A percentile compares a stretch with the other conserved stretches of the same genome.
Conservation (phyloP, 345 rosid species). For the Arabidopsis arenosa region DNA sequence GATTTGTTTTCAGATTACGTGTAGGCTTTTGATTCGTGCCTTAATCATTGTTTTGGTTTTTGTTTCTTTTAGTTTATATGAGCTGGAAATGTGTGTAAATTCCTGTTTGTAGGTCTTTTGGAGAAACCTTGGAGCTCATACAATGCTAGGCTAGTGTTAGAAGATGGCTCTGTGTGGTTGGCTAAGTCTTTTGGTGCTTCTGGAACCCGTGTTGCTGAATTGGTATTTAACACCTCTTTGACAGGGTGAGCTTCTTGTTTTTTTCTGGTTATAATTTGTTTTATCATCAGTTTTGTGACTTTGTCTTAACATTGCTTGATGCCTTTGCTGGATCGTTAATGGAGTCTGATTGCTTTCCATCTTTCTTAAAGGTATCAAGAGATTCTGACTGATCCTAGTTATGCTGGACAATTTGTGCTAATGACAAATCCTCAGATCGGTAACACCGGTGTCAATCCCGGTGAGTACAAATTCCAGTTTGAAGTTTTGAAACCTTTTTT, state of each 20-base stretch:
- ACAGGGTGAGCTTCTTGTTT: not conserved
- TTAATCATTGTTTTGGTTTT: not conserved
- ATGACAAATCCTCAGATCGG: conserved; percentile 55
- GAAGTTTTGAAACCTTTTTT: not conserved
- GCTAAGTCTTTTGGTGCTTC: not conserved
- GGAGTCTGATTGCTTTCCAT: conserved; percentile 8
- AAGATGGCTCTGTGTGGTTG: not conserved
- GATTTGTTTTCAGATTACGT: no score
- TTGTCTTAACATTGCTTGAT: not conserved
- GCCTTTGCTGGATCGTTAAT: not conserved
- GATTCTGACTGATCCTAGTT: conserved; percentile 95
- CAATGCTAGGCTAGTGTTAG: not conserved
- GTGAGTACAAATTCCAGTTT: not conserved
- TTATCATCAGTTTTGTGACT: not conserved
- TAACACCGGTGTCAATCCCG: not conserved
- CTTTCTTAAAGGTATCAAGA: conserved; percentile 76
- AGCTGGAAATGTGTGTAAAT: not conserved
- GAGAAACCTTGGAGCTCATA: not conserved
- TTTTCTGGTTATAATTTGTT: no score
- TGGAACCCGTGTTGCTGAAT: not conserved
- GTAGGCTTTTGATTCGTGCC: not conserved
- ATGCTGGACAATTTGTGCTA: conserved; percentile 90
- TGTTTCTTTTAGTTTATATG: not conserved
- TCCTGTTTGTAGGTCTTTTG: not conserved
- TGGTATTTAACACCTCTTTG: not conserved